Evolutionary conservation across 495 filamentous ascomycete genomes (phyloP), one percentile per base, ranked within the genome.

Genomic region (Hyphodiscus hymeniophilus): DNA sequence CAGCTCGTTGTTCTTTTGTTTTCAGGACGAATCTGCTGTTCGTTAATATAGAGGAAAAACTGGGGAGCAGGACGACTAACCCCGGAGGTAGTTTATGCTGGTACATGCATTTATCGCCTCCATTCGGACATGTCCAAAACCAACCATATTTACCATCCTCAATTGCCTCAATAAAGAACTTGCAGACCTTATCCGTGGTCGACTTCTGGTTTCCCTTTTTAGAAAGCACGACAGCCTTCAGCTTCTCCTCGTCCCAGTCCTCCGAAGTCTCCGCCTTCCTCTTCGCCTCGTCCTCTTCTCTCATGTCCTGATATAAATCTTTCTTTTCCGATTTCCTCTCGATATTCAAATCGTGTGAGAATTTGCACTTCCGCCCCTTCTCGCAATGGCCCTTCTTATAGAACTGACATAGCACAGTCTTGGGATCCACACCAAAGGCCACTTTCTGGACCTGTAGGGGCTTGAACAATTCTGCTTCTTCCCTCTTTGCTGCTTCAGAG

Each of bases 141-240:
- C 92, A 99, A 53, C 92, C 92, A 58, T 99, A 99, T 69, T 96
- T 97, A 55, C 85, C 83, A 55, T 97, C 92, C 69, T 99, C 92
- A 44, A 99, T 90, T 2, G 92, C 92, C 49, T 94, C 88, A 65
- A 96, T 92, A 67, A 99, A 99, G 73, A 71, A 94, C 68, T 97
- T 99, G 84, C 92, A 99, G 48, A 97, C 90, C 66, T 95, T 99
- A 59, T 99, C 92, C 50, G 92, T 99, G 7, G 88, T 89, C 34
- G 91, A 95, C 58, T 83, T 77, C 45, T 92, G 92, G 71, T 99
- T 99, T 12, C 92, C 92, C 61, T 97, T 94, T 70, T 97, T 99
- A 59, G 85, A 91, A 59, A 90, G 55, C 28, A 99, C 85, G 38
- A 97, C 92, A 51, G 81, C 81, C 47, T 85, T 80, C 48, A 99